A percentile compares a stretch with the other conserved stretches of the same genome.
Conservation (phyloP, 306 rosid species). For the Casuarina equisetifolia region DNA sequence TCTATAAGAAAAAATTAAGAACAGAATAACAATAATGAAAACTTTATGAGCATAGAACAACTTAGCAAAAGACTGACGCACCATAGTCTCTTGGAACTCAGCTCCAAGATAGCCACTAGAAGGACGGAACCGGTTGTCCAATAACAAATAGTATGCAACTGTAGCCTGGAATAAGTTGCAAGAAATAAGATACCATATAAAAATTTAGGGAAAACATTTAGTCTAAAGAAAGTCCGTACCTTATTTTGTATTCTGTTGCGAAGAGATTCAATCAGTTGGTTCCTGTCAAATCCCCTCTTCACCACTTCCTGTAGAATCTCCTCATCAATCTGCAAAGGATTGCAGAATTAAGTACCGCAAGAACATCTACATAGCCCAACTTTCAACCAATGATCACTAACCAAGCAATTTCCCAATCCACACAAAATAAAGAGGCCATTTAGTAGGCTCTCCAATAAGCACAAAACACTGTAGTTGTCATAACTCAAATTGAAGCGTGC, state of each 20-base stretch:
- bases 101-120: conserved; percentile 92
- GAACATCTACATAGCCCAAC: neutral
- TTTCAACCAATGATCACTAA: neutral
- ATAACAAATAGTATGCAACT: conserved; percentile 76
- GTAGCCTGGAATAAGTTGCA: conserved; percentile 70
- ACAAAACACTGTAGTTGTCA: neutral
- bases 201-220: conserved; percentile 4
- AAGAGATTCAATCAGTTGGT: conserved; percentile 74
- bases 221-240: conserved; percentile 45
- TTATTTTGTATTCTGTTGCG: conserved; percentile 75
- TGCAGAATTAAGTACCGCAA: neutral
- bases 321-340: conserved; percentile 74
- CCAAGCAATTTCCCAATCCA: neutral
- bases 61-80: conserved; percentile 29
- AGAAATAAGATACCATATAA: conserved; percentile 24
- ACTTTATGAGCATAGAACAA: neutral
- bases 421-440: neutral
- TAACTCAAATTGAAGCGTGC: neutral
- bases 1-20: conserved; percentile 12
- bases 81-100: conserved; percentile 87
- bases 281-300: conserved; percentile 78
- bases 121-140: conserved; percentile 81
- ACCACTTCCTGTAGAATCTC: conserved; percentile 84
- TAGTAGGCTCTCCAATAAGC: neutral
- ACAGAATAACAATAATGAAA: neutral